A percentile compares a stretch with the other conserved stretches of the same genome.
These are phyloP conservation scores for Russula virescens DNA, from an alignment of 768 basidiomycete species.

Conservation along the genomic window DNA sequence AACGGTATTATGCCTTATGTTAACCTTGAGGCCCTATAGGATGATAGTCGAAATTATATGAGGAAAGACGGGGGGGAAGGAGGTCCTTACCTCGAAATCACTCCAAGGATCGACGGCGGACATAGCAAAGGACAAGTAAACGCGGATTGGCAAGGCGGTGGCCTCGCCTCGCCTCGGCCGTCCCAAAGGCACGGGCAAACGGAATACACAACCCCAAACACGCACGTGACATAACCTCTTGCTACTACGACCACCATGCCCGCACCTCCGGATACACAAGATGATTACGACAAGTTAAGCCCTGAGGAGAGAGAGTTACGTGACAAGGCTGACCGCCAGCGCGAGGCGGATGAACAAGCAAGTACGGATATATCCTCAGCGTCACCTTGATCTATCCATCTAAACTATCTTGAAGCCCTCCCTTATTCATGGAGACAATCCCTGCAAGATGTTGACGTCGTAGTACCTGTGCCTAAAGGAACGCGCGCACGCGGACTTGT, in stretches of 20 bases:
- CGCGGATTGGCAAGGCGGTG: neutral
- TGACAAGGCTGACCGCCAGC: constrained; percentile 61
- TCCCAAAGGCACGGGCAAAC: neutral
- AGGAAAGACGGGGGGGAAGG: neutral
- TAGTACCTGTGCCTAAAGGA: constrained; percentile 79
- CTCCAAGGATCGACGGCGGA: constrained; percentile 56
- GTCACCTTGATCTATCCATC: constrained; percentile 22
- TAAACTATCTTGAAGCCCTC: constrained; percentile 46
- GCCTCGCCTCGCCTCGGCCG: neutral
- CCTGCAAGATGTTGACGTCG: constrained; percentile 78
- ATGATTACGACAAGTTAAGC: constrained; percentile 70
- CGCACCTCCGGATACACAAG: constrained; percentile 22
- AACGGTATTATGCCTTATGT: constrained; percentile 72
- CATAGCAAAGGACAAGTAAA: constrained; percentile 37
- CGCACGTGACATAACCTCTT: constrained; percentile 9
- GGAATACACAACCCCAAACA: constrained; percentile 35
- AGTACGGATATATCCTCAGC: constrained; percentile 44
- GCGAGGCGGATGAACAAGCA: constrained; percentile 77
- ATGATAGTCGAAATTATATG: constrained; percentile 14
- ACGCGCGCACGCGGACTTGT: constrained; percentile 73
- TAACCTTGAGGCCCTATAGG: constrained; percentile 59
- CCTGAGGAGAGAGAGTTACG: constrained; percentile 68
- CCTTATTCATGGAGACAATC: constrained; percentile 93
- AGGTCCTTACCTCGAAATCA: constrained; percentile 62
- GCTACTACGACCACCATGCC: constrained; percentile 10